Evolutionary conservation across 2,329 filamentous ascomycete species (phyloP), one percentile per base, ranked within the genome.

Genomic region (Coniochaeta sp.): DNA sequence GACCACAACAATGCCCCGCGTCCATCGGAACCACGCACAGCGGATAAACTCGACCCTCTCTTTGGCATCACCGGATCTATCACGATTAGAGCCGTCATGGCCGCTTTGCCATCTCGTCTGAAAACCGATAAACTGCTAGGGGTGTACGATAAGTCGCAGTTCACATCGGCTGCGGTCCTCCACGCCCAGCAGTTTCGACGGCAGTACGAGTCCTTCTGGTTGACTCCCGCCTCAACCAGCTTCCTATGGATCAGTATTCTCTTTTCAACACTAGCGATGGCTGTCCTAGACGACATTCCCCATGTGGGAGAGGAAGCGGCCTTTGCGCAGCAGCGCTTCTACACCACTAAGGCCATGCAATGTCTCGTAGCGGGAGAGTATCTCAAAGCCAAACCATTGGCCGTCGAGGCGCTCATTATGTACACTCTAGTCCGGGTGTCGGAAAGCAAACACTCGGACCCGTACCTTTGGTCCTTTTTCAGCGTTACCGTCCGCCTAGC

Each of bases 201-300:
- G 3, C 74, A 77, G 42, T 82, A 81, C 64, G 75, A 77, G 44
- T 71, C 71, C 4, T 81, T 82, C 63, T 81, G 80, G 79, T 64
- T 65, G 28, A 66, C 72, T 3, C 75, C 78, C 0, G 64, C 69
- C 4, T 68, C 70, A 0, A 69, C 75, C 3, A 76, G 74, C 62
- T 68, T 80, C 14, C 70, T 82, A 28, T 83, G 80, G 80, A 69
- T 81, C 52, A 81, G 79, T 63, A 77, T 80, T 42, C 69, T 82
- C 55, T 79, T 79, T 61, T 81, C 79, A 6, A 74, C 81, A 55
- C 64, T 82, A 42, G 73, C 72, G 62, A 72, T 74, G 4, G 77
- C 77, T 12, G n/a, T 52, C 6, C n/a, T 52, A 4, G 24, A 52
- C 26, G 47, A 52, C 10, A 52, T 52, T n/a, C 24, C 47, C 16